These are phyloP conservation scores for Leptodontidium sp. DNA, from an alignment of 2,329 filamentous ascomycete species.

Conservation along the genomic window DNA sequence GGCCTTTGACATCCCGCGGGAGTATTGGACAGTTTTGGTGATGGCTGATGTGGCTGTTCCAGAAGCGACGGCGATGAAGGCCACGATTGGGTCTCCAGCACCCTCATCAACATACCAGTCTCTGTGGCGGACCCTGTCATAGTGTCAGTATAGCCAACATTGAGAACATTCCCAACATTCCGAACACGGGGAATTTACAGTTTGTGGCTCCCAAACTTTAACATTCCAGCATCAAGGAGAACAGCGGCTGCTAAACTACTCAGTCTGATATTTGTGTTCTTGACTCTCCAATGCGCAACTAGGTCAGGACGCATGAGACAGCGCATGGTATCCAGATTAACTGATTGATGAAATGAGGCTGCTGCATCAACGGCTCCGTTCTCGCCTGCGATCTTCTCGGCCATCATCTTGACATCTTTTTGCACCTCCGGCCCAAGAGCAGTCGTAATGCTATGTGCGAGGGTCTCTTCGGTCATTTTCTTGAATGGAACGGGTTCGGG, in stretches of 20 bases:
- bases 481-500: constrained; percentile 75
- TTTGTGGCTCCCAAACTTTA: constrained; percentile 33
- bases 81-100: constrained; percentile 34
- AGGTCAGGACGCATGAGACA: constrained; percentile 58
- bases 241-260: constrained; percentile 70
- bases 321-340: constrained; percentile 69
- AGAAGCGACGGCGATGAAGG: constrained; percentile 34
- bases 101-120: constrained; percentile 44
- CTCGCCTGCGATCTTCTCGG: constrained; percentile 65
- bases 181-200: constrained; percentile 27
- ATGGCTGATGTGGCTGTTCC: constrained; percentile 30
- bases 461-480: constrained; percentile 65
- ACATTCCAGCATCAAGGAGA: constrained; percentile 60
- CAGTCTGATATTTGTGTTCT: constrained; percentile 62
- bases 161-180: too few species aligned
- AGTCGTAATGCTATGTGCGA: constrained; percentile 73
- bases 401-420: constrained; percentile 64
- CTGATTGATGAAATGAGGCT: constrained; percentile 58
- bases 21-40: constrained; percentile 30
- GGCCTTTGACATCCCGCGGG: constrained; percentile 27
- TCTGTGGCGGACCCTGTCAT: constrained; percentile 28
- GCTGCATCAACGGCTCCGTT: constrained; percentile 73
- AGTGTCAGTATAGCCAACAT: neutral
- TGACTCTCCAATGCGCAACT: constrained; percentile 57
- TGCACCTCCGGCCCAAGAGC: constrained; percentile 69